Percentiles rank a stretch among this genome's conserved stretches.
Evolutionary conservation across 2,329 filamentous ascomycete genomes (phyloP).

Genomic region (Elsinoe fawcettii): DNA sequence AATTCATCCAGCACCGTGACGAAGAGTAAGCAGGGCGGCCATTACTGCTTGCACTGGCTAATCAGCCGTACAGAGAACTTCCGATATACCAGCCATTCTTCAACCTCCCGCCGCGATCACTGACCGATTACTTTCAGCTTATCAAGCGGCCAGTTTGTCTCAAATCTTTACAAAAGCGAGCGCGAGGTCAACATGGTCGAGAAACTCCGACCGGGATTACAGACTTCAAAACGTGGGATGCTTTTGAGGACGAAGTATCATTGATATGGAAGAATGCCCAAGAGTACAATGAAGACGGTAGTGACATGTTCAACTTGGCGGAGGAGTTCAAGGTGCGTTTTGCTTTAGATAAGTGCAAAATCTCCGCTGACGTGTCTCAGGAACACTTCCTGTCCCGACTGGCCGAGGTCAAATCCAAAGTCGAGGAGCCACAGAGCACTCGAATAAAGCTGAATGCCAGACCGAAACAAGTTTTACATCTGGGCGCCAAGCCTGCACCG

Average conservation of each 20-base stretch:
- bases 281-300: conserved; percentile 86
- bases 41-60: conserved; percentile 16
- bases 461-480: conserved; percentile 33
- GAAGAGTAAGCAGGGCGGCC: conserved; percentile 46
- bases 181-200: conserved; percentile 64
- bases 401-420: conserved; percentile 62
- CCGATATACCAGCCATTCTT: conserved; percentile 68
- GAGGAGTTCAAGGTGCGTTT: conserved; percentile 64
- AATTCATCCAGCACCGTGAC: conserved; percentile 60
- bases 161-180: conserved; percentile 66
- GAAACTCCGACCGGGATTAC: conserved; percentile 52
- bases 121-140: conserved; percentile 80
- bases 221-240: conserved; percentile 74
- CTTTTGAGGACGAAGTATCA: conserved; percentile 71
- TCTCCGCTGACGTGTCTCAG: conserved; percentile 30
- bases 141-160: conserved; percentile 76
- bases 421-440: conserved; percentile 63
- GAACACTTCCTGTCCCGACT: conserved; percentile 61
- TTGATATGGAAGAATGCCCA: conserved; percentile 82
- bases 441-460: conserved; percentile 73
- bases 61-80: conserved; percentile 43
- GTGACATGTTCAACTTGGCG: conserved; percentile 70
- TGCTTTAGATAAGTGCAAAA: conserved; percentile 10
- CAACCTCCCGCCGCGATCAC: conserved; percentile 63
- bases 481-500: conserved; percentile 33